Evolutionary conservation across 2,329 filamentous ascomycete genomes (phyloP), one percentile per base, ranked within the genome.

Genomic region (Metarhizium sp.): DNA sequence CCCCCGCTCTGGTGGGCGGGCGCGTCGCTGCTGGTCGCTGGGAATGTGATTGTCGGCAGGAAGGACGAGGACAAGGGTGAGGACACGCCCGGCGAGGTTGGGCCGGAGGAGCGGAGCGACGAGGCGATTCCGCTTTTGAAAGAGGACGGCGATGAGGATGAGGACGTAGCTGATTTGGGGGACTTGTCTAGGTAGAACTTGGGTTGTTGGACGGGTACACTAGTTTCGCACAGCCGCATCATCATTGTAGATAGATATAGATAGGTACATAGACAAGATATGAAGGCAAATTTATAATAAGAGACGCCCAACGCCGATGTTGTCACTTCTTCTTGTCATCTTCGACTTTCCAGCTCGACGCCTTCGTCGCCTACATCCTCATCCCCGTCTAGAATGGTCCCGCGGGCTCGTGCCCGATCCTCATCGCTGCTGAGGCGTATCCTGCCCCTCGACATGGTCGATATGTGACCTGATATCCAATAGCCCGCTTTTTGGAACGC

Each of bases 1-100:
- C 87, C 88, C 0, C 82, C 81, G 10, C 71, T 90, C 45, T 92
- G 88, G 88, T 92, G 87, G 83, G 71, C 84, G 5, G 88, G 88
- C 13, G 88, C 88, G 0, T 74, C 80, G 4, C 70, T 92, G 63
- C 74, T 92, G 10, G 85, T 92, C 1, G 85, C 80, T 0, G 88
- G 88, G 2, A 91, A 88, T 60, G 87, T 92, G 47, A 85, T 92
- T 57, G 87, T 92, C 59, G 88, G 88, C 2, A 76, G 81, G 55
- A 82, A 88, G 62, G 85, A 87, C 56, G 84, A 85, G 64, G 67
- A 60, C 32, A 2, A 3, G 32, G 32, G 32, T 6, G 7, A 11
- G 32, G 32, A 34, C 32, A 34, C 6, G 32, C 32, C 32, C 3
- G 64, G 65, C 20, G 64, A 42, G 13, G 52, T 4, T 60, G 51